phyloP scores from a whole-genome alignment of 164 flowering plant genomes.

The Liriodendron chinense region DNA sequence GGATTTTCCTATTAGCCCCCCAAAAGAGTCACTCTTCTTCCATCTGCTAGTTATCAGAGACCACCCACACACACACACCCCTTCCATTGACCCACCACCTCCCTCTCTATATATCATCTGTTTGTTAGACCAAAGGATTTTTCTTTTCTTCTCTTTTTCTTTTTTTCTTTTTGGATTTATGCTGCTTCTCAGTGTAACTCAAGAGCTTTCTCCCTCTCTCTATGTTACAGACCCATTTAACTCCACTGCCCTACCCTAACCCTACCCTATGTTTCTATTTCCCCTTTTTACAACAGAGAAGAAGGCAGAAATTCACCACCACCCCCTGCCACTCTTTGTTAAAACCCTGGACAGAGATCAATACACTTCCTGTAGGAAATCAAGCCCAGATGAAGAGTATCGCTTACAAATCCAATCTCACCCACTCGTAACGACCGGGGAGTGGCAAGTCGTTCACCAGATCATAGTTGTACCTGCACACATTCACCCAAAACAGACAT shows the following conservation, averaged over 20 bases:
- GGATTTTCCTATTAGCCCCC: conserved; percentile 27
- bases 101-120: conserved; percentile 37
- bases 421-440: conserved; percentile 85
- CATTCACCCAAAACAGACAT: neutral
- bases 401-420: conserved; percentile 35
- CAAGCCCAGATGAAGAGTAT: neutral
- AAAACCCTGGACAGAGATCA: conserved; percentile 23
- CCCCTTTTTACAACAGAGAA: conserved; percentile 46
- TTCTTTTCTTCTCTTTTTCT: too few relatives aligned
- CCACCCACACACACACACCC: neutral
- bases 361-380: neutral
- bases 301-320: conserved; percentile 27
- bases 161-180: conserved; percentile 19
- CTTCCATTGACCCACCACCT: conserved; percentile 13
- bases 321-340: conserved; percentile 24
- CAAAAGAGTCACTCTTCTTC: conserved; percentile 21
- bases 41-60: neutral
- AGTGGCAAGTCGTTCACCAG: conserved; percentile 64
- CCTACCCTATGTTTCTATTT: conserved; percentile 26
- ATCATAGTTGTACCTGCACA: conserved; percentile 87
- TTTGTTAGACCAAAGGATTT: conserved; percentile 29
- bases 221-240: conserved; percentile 48
- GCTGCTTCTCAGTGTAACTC: conserved; percentile 24
- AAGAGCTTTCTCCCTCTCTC: conserved; percentile 20
- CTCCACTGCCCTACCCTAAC: conserved; percentile 32